Base-by-base conservation (phyloP, 352 stramenopile species). In the Phytophthora pistaciae region DNA sequence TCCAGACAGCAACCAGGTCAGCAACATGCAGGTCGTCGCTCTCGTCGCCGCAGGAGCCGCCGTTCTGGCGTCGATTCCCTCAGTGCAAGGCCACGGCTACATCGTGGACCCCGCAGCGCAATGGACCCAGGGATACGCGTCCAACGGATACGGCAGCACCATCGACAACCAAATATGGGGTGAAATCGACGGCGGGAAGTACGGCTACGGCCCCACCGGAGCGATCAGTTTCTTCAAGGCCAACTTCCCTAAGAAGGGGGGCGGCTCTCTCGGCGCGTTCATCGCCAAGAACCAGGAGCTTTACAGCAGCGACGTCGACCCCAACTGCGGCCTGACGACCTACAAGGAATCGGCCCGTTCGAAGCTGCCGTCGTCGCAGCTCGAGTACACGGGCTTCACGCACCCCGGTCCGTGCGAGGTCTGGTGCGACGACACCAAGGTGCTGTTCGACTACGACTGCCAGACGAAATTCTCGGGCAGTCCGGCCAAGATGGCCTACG, bases 391-490 rank as follows among this genome's bases (percentile, higher is more conserved):
- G 16, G 78, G 82, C 0, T 91, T 91, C 66, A 84, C 79, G 1
- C 85, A 93, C 66, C 67, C 75, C 0, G 82, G 83, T 8, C 80
- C 78, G 27, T 93, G 85, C 49, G 83, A 93, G 49, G 70, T 84
- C 44, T 91, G 82, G 80, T 90, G 82, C 46, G 83, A 84, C 59
- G 75, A 87, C 60, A 83, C 64, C 64, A 85, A 85, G 53, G 62
- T 93, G 33, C 58, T 78, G 27, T 85, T 79, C 48, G 77, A 80
- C 7, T 57, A 80, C 40, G 67, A 93, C 62, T 93, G 85, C 70
- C 66, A 74, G 27, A 70, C 52, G 9, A 84, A 74, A 25, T 91
- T 83, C 53, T 54, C 71, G 2, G 58, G 27, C 3, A 70, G 72
- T 18, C 75, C 75, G 1, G 77, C 70, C 18, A 76, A 29, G 21